phyloP scores from a whole-genome alignment of 2,329 filamentous ascomycete species.

The Penicillium palitans region DNA sequence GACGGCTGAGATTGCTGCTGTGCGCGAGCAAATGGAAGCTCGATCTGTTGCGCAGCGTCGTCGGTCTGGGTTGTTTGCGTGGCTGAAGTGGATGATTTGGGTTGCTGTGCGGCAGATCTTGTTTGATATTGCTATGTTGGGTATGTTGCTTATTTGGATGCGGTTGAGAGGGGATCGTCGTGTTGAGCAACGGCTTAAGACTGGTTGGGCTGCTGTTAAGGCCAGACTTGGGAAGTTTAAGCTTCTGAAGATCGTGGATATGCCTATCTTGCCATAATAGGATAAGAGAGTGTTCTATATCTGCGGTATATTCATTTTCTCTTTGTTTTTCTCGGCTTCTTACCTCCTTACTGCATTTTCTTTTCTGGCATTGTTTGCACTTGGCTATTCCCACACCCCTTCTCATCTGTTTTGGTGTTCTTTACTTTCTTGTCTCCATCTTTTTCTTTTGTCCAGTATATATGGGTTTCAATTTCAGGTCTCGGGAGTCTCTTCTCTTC shows the following conservation, averaged over 20 bases:
- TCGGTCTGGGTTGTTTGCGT: constrained; percentile 65
- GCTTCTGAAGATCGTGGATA: constrained; percentile 25
- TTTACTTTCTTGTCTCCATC: constrained; percentile 15
- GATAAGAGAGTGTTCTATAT: not conserved
- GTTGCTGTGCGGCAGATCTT: constrained; percentile 69
- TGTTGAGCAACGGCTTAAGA: constrained; percentile 41
- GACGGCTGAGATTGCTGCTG: constrained; percentile 86
- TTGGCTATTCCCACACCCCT: not conserved
- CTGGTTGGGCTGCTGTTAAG: constrained; percentile 38
- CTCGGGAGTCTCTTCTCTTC: constrained; percentile 11
- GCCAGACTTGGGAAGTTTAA: constrained; percentile 32
- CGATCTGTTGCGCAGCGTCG: constrained; percentile 70
- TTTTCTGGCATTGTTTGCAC: not conserved
- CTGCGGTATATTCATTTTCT: not conserved
- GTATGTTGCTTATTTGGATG: constrained; percentile 43
- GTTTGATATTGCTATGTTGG: constrained; percentile 63
- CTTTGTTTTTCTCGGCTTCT: not conserved
- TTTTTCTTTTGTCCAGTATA: constrained; percentile 28
- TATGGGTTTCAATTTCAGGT: constrained; percentile 28
- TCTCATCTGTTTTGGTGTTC: too few species aligned
- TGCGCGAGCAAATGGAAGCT: constrained; percentile 84
- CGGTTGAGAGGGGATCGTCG: constrained; percentile 45
- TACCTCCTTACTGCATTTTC: constrained; percentile 5
- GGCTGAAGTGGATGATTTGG: constrained; percentile 72
- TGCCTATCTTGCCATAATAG: constrained; percentile 29